These are phyloP conservation scores for Fraxinus velutina DNA, from an alignment of 305 asterid species.

Conservation along the genomic window DNA sequence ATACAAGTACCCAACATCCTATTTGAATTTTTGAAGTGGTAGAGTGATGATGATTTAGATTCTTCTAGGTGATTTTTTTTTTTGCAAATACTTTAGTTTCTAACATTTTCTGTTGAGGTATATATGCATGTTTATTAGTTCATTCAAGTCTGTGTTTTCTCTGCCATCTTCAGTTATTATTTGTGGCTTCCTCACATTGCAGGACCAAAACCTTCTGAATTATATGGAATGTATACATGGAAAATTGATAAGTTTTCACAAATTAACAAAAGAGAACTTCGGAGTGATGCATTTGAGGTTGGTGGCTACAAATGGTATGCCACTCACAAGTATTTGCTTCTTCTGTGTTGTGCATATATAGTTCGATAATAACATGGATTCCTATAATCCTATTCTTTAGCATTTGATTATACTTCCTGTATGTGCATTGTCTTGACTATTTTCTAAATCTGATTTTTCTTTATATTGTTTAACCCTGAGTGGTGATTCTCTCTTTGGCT, in stretches of 20 bases:
- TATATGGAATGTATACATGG: slow-evolving; percentile 89
- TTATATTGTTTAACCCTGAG: neutral
- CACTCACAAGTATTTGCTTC: slow-evolving; percentile 11
- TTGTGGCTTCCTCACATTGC: slow-evolving; percentile 26
- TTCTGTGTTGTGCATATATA: neutral
- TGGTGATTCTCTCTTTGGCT: neutral
- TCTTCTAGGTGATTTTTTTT: neutral
- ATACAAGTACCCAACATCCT: neutral
- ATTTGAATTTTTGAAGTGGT: neutral
- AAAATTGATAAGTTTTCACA: slow-evolving; percentile 84
- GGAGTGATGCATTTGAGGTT: slow-evolving; percentile 83
- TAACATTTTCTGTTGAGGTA: neutral
- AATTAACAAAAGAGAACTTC: slow-evolving; percentile 83
- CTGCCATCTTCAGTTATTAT: neutral
- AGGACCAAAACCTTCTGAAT: slow-evolving; percentile 82
- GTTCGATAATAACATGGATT: neutral
- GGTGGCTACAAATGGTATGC: slow-evolving; percentile 94
- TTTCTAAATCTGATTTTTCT: neutral
- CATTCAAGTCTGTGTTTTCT: neutral
- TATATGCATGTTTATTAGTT: neutral
- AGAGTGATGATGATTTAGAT: neutral
- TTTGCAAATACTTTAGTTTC: neutral
- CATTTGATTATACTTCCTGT: neutral
- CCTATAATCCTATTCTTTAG: neutral
- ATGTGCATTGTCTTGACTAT: neutral